Evolutionary conservation across 179 eudicot species (phyloP), one percentile per base, ranked within the genome.

Genomic region (Actinidia polygama): DNA sequence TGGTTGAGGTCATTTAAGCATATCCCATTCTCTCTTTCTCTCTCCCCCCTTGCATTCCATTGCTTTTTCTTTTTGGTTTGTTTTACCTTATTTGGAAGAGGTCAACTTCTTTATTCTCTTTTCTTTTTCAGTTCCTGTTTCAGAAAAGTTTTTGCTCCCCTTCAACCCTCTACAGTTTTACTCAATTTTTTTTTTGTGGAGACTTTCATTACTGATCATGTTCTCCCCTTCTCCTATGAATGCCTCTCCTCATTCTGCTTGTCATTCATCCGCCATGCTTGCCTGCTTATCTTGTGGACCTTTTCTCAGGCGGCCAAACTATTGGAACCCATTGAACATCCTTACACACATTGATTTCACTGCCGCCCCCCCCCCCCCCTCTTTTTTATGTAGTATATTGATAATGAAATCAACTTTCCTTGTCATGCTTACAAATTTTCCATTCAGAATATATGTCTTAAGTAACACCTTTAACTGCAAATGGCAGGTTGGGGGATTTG

Each of bases 401-500:
- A 73, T 51, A 53, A 23, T 0, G 7, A 74, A 10, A 51, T 26
- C 26, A 55, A 55, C 79, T 55, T 51, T 71, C 44, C 44, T 40
- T 36, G 24, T 77, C 44, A 40, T 24, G 40, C 69, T 75, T 77
- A n/a, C 69, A 4, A 6, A n/a, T 10, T 16, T 6, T 63, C 58
- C 15, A 62, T 78, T 40, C 44, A 40, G 44, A 40, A 40, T 40
- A 46, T 10, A 10, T 57, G 30, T 67, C 72, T 73, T 18, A 58
- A 63, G 55, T 63, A 46, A 5, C 26, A 47, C 44, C 50, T 54
- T 23, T 53, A 11, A 75, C 44, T 76, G 63, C 63, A 68, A 85
- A 75, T 78, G 76, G 68, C 86, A 95, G 98, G 99, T 95, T 82
- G 99, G 99, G 53, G 99, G 99, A 57, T 95, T 96, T 85, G 99